These are phyloP conservation scores for Schizophyllum amplum DNA, from an alignment of 1,284 basidiomycete genomes.

Conservation along the genomic window DNA sequence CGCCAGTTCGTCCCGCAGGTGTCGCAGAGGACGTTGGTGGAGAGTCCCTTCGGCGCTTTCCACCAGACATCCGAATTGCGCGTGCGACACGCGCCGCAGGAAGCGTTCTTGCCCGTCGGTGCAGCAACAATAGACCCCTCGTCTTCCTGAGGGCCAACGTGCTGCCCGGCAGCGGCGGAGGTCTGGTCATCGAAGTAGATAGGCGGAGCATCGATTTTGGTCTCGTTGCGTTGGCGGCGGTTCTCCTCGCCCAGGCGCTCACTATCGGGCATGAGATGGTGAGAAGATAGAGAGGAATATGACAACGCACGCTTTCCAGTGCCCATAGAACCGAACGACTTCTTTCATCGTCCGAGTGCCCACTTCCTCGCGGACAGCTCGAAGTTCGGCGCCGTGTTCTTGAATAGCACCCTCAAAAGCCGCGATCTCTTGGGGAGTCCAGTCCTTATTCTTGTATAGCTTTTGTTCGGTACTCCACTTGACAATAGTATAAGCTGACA, in stretches of 20 bases:
- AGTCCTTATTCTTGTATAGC: conserved; percentile 60
- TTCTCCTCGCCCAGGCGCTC: conserved; percentile 59
- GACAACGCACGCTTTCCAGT: conserved; percentile 72
- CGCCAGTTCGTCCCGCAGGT: conserved; percentile 77
- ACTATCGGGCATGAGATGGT: conserved; percentile 31
- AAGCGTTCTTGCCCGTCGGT: conserved; percentile 41
- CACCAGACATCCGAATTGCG: conserved; percentile 75
- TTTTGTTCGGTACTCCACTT: conserved; percentile 73
- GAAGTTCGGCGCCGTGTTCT: conserved; percentile 69
- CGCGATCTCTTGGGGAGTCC: conserved; percentile 64
- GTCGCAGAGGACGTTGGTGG: conserved; percentile 69
- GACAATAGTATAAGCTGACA: background rate
- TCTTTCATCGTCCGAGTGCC: conserved; percentile 63
- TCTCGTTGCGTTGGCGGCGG: conserved; percentile 38
- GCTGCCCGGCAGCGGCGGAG: conserved; percentile 30
- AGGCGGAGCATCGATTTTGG: conserved; percentile 30
- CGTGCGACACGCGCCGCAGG: conserved; percentile 74
- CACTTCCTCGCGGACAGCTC: conserved; percentile 69
- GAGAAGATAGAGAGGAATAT: conserved; percentile 5
- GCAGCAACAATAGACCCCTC: conserved; percentile 66
- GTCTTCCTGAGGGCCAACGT: conserved; percentile 53
- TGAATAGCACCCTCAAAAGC: conserved; percentile 72
- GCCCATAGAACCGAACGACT: conserved; percentile 77
- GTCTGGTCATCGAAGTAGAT: conserved; percentile 19
- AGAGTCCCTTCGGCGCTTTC: conserved; percentile 77